These are phyloP conservation scores for Cylindrodendrum hubeiense DNA, from an alignment of 2,329 filamentous ascomycete species.

Conservation along the genomic window DNA sequence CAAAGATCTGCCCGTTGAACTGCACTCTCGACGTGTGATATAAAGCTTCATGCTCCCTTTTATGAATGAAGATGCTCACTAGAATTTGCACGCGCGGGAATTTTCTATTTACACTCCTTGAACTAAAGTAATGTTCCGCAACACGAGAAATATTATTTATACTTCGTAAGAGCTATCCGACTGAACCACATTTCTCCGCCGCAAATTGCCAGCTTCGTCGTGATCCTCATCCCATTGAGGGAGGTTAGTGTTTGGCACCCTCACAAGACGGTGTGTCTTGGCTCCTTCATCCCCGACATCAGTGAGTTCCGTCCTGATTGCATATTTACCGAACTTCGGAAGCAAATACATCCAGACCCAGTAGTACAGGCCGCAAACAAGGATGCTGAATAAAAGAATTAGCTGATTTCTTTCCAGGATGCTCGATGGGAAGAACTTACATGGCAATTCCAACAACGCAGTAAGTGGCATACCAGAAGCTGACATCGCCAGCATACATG, in stretches of 20 bases:
- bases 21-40: background rate
- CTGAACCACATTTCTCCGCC: constrained; percentile 1
- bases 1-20: background rate
- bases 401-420: fast-evolving
- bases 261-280: constrained; percentile 61
- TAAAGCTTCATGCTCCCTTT: background rate
- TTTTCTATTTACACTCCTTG: background rate
- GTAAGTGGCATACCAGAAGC: constrained; percentile 82
- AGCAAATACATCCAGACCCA: constrained; percentile 69
- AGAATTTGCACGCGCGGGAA: background rate
- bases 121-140: background rate
- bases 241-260: constrained; percentile 64
- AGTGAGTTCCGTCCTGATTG: constrained; percentile 67
- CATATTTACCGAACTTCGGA: constrained; percentile 64
- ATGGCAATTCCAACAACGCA: constrained; percentile 73
- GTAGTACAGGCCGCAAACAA: constrained; percentile 70
- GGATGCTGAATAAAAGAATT: constrained; percentile 53
- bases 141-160: background rate
- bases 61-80: no score
- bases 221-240: constrained; percentile 68
- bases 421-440: constrained; percentile 56
- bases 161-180: background rate
- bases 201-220: constrained; percentile 57
- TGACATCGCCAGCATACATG: constrained; percentile 71
- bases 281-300: constrained; percentile 53